Evolutionary conservation across 139 green algal genomes (phyloP), one percentile per base, ranked within the genome.

Genomic region (Spirogloea muscicola): DNA sequence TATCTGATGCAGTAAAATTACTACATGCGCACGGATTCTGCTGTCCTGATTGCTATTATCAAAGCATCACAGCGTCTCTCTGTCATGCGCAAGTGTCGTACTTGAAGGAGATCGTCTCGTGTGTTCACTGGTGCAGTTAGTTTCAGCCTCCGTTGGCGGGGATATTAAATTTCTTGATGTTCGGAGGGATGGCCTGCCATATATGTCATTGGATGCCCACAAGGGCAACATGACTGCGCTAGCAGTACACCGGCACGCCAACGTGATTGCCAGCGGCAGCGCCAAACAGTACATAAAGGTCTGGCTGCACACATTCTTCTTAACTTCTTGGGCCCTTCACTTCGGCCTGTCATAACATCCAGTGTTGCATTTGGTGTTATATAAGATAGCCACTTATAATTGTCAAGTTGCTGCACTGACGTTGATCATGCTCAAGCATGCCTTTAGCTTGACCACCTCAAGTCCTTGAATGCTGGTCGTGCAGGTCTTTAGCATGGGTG

Each of bases 161-260:
- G 80, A 90, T 46, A 79, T 97, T 46, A 78, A 79, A 18, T 92
- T 94, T 74, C 66, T 93, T 18, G 92, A 96, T 80, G 76, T 90
- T 60, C 83, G 91, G 4, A 84, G 85, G 77, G 70, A 69, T 36
- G 31, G 46, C 2, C 52, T 61, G 3, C 60, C 79, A 49, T 48
- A 41, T 5, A 86, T 90, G 66, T 81, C 49, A 2, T 74, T 96
- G 58, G 76, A 89, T 33, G 93, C 90, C 1, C 89, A 96, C 51
- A 58, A 37, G 77, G 86, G 89, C 2, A 79, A 73, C 39, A 80
- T 97, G 73, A 88, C 72, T 6, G 80, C 86, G 1, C 74, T 97
- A 58, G 84, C 87, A 1, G 88, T 85, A 2, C 93, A 97, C 76
- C 68, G 69, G 13, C 70, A 89, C 62, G 90, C 91, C 0, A 87